A percentile compares a stretch with the other conserved stretches of the same genome.
These are phyloP conservation scores for Miamiensis avidus DNA, from an alignment of 169 alveolate species.

Conservation along the genomic window DNA sequence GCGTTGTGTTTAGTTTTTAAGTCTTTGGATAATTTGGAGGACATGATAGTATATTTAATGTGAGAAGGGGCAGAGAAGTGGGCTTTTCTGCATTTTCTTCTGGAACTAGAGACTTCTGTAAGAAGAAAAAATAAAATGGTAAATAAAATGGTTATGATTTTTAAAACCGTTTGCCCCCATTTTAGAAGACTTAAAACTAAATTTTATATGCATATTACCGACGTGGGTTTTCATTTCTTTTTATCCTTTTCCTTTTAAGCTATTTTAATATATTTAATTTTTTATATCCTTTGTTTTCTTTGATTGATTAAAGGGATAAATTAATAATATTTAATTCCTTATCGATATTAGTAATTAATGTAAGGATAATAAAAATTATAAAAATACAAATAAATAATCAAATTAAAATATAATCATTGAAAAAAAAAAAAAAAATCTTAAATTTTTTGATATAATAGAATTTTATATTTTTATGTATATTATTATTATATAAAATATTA, in stretches of 20 bases:
- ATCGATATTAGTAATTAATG: too few species aligned
- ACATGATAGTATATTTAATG: conserved; percentile 96
- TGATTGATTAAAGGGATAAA: neutral
- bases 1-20: conserved; percentile 95
- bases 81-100: conserved; percentile 97
- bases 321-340: too few species aligned
- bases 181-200: conserved; percentile 1
- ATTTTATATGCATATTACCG: conserved; percentile 16
- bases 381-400: too few species aligned
- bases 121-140: conserved; percentile 6
- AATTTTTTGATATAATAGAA: too few species aligned
- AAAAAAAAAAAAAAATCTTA: too few species aligned
- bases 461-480: too few species aligned
- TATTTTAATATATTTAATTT: too few species aligned
- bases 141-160: conserved; percentile 29
- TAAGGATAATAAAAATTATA: too few species aligned
- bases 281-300: too few species aligned
- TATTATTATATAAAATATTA: too few species aligned
- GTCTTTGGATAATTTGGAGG: conserved; percentile 96
- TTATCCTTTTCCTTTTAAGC: neutral
- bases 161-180: conserved; percentile 3
- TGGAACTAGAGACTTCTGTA: conserved; percentile 68
- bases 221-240: conserved; percentile 52
- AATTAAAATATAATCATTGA: too few species aligned
- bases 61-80: conserved; percentile 98